A percentile compares a stretch with the other conserved stretches of the same genome.
Conservation (phyloP, 441 rosid genomes). For the Corymbia calophylla region DNA sequence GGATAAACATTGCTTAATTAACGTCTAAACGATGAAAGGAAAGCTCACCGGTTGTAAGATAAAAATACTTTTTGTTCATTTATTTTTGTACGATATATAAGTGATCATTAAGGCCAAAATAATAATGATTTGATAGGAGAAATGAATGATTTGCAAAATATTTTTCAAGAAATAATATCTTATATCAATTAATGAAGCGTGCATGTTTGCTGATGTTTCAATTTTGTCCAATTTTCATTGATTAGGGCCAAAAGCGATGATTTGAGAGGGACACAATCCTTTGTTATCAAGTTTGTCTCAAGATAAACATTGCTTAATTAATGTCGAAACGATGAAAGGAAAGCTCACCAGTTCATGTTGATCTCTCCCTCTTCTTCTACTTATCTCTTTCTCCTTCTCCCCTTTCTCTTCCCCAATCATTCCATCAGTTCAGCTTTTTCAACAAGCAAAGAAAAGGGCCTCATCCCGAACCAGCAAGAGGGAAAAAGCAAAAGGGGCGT, state of each 20-base stretch:
- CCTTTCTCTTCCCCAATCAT: neutral
- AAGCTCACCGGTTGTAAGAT: neutral
- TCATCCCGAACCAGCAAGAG: neutral
- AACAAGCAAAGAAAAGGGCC: neutral
- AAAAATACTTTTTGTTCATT: too few relatives aligned
- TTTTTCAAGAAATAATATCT: too few relatives aligned
- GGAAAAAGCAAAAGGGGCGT: neutral
- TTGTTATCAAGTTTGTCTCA: neutral
- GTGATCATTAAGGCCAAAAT: too few relatives aligned
- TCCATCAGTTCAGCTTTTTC: neutral
- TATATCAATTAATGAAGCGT: neutral
- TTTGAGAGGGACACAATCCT: neutral
- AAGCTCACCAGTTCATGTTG: neutral
- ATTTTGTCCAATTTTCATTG: neutral
- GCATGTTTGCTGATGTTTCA: neutral
- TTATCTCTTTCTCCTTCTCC: neutral
- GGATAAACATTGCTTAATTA: neutral
- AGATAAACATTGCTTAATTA: neutral
- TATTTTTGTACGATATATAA: too few relatives aligned
- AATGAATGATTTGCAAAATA: too few relatives aligned
- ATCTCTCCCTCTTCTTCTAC: neutral
- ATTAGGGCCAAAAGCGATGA: neutral
- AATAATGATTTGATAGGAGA: too few relatives aligned
- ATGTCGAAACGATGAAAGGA: neutral
- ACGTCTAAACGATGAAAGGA: neutral